Conservation (phyloP, 805 yeast genomes). For the Priceomyces melissophilus region DNA sequence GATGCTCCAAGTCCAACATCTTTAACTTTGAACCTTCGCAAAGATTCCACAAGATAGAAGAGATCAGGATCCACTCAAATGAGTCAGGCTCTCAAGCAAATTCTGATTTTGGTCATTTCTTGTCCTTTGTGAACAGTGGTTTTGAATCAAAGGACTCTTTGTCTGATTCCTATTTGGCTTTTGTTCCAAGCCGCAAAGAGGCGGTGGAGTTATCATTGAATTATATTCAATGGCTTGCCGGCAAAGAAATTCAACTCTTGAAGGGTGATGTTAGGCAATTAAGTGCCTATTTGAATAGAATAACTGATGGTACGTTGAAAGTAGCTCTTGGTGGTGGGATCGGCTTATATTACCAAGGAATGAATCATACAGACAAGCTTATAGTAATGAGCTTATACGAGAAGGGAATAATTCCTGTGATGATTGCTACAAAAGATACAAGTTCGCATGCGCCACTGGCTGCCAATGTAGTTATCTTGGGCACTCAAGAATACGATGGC, state of each 20-base stretch:
- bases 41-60: constrained; percentile 52
- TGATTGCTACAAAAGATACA: constrained; percentile 63
- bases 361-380: constrained; percentile 53
- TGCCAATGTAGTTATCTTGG: constrained; percentile 55
- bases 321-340: constrained; percentile 55
- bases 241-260: constrained; percentile 38
- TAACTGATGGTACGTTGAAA: constrained; percentile 46
- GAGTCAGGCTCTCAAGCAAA: constrained; percentile 49
- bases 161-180: constrained; percentile 33
- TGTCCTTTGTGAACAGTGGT: constrained; percentile 43
- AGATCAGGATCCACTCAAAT: constrained; percentile 52
- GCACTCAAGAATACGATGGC: constrained; percentile 72
- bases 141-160: constrained; percentile 22
- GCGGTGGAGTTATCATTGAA: constrained; percentile 52
- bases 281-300: constrained; percentile 37
- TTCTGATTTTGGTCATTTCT: constrained; percentile 48
- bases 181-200: constrained; percentile 54
- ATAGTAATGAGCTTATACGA: constrained; percentile 52
- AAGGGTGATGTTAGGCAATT: constrained; percentile 37
- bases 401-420: constrained; percentile 47
- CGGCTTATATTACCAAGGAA: constrained; percentile 57
- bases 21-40: constrained; percentile 70
- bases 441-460: constrained; percentile 51
- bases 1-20: constrained; percentile 55
- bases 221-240: constrained; percentile 34